Conservation (phyloP, 1,284 basidiomycete species). For the Trametes hirsuta region DNA sequence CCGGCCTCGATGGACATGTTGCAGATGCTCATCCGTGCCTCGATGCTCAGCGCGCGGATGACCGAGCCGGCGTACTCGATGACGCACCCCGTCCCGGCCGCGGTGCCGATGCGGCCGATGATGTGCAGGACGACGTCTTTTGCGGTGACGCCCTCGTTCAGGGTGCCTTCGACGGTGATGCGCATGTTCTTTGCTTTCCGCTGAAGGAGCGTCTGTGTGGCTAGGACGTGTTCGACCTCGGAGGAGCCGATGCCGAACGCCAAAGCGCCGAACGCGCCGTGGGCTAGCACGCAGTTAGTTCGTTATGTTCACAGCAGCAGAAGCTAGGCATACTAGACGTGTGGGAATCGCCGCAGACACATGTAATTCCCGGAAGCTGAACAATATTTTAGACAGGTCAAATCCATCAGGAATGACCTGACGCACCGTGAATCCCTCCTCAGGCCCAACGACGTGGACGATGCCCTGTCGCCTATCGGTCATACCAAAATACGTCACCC, state of each 20-base stretch:
- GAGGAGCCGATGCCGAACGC: slow-evolving; percentile 97
- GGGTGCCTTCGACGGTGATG: slow-evolving; percentile 86
- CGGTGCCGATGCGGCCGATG: slow-evolving; percentile 93
- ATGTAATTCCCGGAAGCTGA: slow-evolving; percentile 91
- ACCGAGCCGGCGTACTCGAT: slow-evolving; percentile 95
- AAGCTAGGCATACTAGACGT: slow-evolving; percentile 72
- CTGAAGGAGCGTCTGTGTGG: slow-evolving; percentile 93
- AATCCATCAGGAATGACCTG: neutral
- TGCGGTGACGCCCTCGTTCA: slow-evolving; percentile 87
- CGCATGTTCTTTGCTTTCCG: slow-evolving; percentile 97
- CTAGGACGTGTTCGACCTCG: slow-evolving; percentile 96
- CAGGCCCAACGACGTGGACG: slow-evolving; percentile 95
- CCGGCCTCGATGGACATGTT: slow-evolving; percentile 99
- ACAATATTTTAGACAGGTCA: slow-evolving; percentile 38
- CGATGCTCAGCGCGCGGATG: slow-evolving; percentile 92
- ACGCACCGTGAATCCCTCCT: slow-evolving; percentile 91
- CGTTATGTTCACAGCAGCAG: neutral
- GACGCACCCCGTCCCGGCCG: slow-evolving; percentile 91
- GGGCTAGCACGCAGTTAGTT: slow-evolving; percentile 53
- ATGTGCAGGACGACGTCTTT: slow-evolving; percentile 97
- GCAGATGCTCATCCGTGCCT: slow-evolving; percentile 95
- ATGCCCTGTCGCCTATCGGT: slow-evolving; percentile 92
- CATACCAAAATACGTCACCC: slow-evolving; percentile 95
- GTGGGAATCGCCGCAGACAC: slow-evolving; percentile 96
- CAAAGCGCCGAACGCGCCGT: slow-evolving; percentile 95